Evolutionary conservation across 345 rosid species (phyloP).

Genomic region (Conringia planisiliqua): DNA sequence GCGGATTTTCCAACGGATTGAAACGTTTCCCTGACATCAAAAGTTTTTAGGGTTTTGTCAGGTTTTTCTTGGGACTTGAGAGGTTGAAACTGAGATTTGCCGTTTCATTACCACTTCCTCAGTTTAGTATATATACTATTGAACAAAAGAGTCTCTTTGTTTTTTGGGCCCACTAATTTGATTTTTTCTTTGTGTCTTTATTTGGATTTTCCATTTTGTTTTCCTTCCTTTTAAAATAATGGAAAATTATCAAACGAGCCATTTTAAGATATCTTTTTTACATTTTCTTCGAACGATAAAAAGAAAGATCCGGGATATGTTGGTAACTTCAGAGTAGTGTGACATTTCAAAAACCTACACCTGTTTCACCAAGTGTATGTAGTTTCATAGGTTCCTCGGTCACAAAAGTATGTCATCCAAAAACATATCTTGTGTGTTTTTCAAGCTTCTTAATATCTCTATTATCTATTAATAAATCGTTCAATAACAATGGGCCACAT

Average conservation of each 20-base stretch:
- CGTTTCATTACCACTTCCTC: neutral
- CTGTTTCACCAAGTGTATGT: too few species aligned
- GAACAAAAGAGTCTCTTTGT: neutral
- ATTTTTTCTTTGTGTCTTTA: neutral
- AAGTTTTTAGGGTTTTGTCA: neutral
- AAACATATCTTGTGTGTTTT: neutral
- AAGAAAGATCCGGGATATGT: neutral
- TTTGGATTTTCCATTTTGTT: neutral
- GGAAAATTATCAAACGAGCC: neutral
- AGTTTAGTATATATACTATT: neutral
- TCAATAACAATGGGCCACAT: conserved; percentile 6
- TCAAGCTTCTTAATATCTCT: neutral
- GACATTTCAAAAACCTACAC: neutral
- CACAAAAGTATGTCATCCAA: neutral
- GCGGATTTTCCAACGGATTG: conserved; percentile 27
- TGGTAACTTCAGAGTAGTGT: neutral
- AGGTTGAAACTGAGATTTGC: neutral
- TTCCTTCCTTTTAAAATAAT: neutral
- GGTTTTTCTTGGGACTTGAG: neutral
- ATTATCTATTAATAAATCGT: neutral
- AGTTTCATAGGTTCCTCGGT: too few species aligned
- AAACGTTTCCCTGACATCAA: conserved; percentile 6
- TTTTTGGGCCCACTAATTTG: neutral
- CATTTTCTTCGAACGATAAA: too few species aligned
- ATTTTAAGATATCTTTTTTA: neutral